A percentile compares a stretch with the other conserved stretches of the same genome.
Evolutionary conservation across 2,329 filamentous ascomycete species (phyloP).

Genomic region (Penicillium corylophilum): DNA sequence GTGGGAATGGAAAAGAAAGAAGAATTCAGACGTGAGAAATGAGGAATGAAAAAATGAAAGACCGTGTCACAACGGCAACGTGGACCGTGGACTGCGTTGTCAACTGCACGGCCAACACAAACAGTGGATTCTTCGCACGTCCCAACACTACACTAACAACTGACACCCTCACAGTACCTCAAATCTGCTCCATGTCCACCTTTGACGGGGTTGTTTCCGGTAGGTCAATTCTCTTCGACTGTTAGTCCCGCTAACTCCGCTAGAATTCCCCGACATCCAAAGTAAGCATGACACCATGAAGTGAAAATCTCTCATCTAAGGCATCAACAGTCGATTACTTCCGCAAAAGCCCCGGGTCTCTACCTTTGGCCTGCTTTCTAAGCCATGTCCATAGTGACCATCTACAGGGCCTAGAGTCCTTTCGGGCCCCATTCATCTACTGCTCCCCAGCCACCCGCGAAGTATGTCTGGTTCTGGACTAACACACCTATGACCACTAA

Average conservation of each 20-base stretch:
- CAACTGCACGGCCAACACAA: constrained; percentile 3
- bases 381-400: constrained; percentile 94
- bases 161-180: too few species aligned
- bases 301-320: neutral
- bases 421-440: constrained; percentile 81
- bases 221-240: constrained; percentile 8
- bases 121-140: constrained; percentile 5
- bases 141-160: neutral
- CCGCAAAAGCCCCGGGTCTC: constrained; percentile 53
- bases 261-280: constrained; percentile 76
- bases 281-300: constrained; percentile 44
- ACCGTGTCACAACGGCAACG: neutral
- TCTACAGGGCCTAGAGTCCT: constrained; percentile 72
- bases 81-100: neutral
- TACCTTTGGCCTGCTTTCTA: constrained; percentile 80
- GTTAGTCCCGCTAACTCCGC: neutral
- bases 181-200: constrained; percentile 28
- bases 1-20: constrained; percentile 4
- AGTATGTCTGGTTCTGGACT: constrained; percentile 35
- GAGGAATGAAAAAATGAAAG: neutral
- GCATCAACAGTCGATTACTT: constrained; percentile 74
- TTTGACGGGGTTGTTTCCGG: constrained; percentile 34
- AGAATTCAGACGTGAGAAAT: neutral
- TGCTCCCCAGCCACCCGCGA: constrained; percentile 82
- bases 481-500: constrained; percentile 30